phyloP scores from a whole-genome alignment of 257 asterid genomes.

The Solanum microdontum region DNA sequence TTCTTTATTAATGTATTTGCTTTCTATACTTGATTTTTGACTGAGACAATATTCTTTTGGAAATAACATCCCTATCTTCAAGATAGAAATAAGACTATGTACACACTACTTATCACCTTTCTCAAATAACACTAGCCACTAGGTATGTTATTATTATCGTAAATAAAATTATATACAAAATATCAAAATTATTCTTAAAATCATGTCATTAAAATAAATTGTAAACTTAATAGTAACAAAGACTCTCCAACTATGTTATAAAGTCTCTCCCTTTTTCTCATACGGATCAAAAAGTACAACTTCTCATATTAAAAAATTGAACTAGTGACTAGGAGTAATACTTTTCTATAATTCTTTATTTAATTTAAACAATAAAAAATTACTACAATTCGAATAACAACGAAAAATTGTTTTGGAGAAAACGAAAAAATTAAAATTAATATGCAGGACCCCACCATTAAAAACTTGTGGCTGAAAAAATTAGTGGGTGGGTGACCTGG shows the following conservation, averaged over 20 bases:
- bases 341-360: not conserved
- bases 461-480: conserved; percentile 64
- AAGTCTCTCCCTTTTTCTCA: not conserved
- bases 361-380: not conserved
- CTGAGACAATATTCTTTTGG: rapidly evolving
- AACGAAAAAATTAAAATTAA: not conserved
- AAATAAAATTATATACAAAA: too few species aligned
- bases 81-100: not conserved
- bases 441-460: not conserved
- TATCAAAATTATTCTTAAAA: too few species aligned
- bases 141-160: too few species aligned
- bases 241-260: not conserved
- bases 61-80: not conserved
- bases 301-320: not conserved
- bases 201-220: not conserved
- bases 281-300: not conserved
- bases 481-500: conserved; percentile 36
- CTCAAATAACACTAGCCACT: not conserved
- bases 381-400: not conserved
- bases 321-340: not conserved
- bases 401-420: not conserved
- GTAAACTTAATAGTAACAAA: not conserved
- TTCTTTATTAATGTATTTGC: not conserved
- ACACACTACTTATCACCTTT: not conserved
- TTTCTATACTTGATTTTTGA: not conserved